Percentiles rank a stretch among this genome's conserved stretches.
phyloP scores from a whole-genome alignment of 306 rosid genomes.

The Prunus davidiana region DNA sequence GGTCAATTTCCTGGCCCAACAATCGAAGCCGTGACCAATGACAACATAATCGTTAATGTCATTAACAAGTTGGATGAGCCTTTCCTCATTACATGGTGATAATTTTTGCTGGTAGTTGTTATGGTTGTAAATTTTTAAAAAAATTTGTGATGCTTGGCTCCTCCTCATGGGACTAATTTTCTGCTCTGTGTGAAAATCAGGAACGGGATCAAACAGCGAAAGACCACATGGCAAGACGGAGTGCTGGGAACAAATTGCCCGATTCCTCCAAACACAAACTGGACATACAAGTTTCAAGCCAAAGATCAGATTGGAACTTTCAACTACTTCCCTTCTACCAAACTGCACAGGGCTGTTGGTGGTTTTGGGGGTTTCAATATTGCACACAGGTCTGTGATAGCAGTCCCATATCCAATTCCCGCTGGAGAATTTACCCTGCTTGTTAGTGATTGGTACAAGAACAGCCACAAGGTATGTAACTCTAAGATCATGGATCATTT shows the following conservation, averaged over 20 bases:
- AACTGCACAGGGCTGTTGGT: constrained; percentile 70
- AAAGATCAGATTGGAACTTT: constrained; percentile 88
- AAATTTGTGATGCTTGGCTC: not conserved
- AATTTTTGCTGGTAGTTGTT: not conserved
- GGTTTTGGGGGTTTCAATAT: constrained; percentile 73
- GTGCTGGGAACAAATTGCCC: constrained; percentile 87
- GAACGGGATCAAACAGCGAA: constrained; percentile 77
- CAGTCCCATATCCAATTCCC: constrained; percentile 62
- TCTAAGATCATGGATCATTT: not conserved
- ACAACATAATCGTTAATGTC: constrained; percentile 62
- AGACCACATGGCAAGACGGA: constrained; percentile 84
- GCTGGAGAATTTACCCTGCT: constrained; percentile 63
- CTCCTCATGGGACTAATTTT: not conserved
- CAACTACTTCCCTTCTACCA: constrained; percentile 67
- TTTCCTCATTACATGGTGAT: constrained; percentile 85
- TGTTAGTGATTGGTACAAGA: constrained; percentile 69
- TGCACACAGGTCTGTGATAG: constrained; percentile 56
- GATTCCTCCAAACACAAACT: constrained; percentile 73
- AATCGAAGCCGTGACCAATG: constrained; percentile 71
- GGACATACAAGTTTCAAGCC: constrained; percentile 78
- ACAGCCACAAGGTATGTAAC: constrained; percentile 48
- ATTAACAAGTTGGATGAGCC: constrained; percentile 71
- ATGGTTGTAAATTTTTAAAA: not conserved
- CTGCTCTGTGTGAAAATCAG: constrained; percentile 26
- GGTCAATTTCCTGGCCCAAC: constrained; percentile 92